Conservation (phyloP, 257 asterid species). For the Solanum okadae region DNA sequence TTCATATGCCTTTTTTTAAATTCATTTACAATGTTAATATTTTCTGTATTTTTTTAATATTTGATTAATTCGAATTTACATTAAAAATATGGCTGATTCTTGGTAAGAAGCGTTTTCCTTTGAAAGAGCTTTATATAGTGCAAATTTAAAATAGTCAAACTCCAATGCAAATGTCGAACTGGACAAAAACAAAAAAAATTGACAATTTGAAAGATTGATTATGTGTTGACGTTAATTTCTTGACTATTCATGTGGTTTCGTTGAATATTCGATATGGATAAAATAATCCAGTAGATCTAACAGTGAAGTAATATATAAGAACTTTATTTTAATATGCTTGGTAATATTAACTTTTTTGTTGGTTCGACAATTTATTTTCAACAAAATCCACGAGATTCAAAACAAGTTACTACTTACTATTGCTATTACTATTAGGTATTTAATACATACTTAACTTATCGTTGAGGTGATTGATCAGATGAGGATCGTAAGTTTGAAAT, state of each 20-base stretch:
- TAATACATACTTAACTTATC: not conserved
- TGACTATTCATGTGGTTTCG: not conserved
- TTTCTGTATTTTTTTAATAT: not conserved
- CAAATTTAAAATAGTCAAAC: too few relatives aligned
- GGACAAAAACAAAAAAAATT: too few relatives aligned
- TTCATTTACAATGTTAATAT: not conserved
- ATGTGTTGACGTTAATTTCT: not conserved
- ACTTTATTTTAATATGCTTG: not conserved
- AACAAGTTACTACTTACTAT: not conserved
- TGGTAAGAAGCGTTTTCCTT: rapidly evolving
- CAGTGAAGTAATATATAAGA: not conserved
- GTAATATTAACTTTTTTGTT: not conserved
- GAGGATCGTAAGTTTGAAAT: not conserved
- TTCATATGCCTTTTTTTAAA: not conserved
- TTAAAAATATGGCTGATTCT: not conserved
- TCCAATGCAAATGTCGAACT: rapidly evolving
- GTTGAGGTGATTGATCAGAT: not conserved
- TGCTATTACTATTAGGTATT: not conserved
- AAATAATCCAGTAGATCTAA: not conserved
- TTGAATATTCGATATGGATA: not conserved
- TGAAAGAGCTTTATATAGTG: too few relatives aligned
- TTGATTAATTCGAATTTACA: not conserved
- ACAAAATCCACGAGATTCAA: not conserved
- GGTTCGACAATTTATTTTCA: not conserved
- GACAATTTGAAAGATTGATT: not conserved